A percentile compares a stretch with the other conserved stretches of the same genome.
Evolutionary conservation across 495 filamentous ascomycete genomes (phyloP).

Genomic region (Jackrogersella multiformis): DNA sequence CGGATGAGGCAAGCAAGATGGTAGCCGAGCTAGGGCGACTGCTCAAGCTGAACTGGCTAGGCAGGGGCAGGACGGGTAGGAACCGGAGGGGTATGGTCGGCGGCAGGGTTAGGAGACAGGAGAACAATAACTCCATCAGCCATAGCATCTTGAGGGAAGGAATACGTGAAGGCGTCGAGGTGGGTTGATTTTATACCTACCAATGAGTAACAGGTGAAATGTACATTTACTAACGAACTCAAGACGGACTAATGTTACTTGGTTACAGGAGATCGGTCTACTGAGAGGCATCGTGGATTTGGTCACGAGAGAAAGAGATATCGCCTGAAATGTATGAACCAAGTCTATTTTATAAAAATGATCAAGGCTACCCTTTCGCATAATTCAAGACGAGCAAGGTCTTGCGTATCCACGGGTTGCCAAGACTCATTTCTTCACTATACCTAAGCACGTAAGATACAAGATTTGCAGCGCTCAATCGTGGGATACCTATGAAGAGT

Average conservation of each 20-base stretch:
- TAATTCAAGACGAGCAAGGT: too few species aligned
- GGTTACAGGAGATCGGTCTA: neutral
- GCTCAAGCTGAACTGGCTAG: constrained; percentile 96
- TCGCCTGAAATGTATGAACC: neutral
- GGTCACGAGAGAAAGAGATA: neutral
- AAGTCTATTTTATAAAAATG: neutral
- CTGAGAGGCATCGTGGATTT: neutral
- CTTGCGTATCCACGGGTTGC: too few species aligned
- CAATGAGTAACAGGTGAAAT: too few species aligned
- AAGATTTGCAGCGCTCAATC: too few species aligned
- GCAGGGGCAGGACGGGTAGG: constrained; percentile 85
- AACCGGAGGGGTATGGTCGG: constrained; percentile 88
- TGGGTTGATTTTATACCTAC: constrained; percentile 33
- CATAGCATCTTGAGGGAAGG: constrained; percentile 33
- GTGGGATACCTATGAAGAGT: neutral
- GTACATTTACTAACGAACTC: neutral
- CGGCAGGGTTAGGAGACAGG: constrained; percentile 51
- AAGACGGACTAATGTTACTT: neutral
- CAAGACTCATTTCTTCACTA: too few species aligned
- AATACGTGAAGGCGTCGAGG: constrained; percentile 42
- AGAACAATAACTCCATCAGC: constrained; percentile 32
- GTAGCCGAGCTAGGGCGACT: constrained; percentile 85
- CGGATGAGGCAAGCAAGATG: constrained; percentile 77
- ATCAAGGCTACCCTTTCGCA: too few species aligned
- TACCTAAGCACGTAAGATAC: too few species aligned